Percentiles rank a stretch among this genome's conserved stretches.
phyloP scores from a whole-genome alignment of 192 early-diverging fungal species.

The Thoreauomyces humboldtii region DNA sequence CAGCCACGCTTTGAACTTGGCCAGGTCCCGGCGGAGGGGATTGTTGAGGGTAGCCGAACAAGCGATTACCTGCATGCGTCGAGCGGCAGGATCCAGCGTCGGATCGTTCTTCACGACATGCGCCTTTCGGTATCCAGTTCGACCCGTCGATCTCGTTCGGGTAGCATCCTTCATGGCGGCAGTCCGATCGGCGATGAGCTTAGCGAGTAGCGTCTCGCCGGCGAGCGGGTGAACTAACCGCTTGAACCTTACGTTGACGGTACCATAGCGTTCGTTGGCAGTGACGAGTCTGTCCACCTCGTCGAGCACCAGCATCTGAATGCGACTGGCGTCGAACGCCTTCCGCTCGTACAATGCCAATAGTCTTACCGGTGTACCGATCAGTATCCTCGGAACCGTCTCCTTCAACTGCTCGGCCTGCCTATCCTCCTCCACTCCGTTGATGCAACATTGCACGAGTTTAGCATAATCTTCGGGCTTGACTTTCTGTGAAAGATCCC shows the following conservation, averaged over 20 bases:
- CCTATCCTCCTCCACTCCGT: conserved; percentile 20
- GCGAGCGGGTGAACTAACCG: conserved; percentile 33
- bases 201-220: conserved; percentile 35
- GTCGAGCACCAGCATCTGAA: conserved; percentile 47
- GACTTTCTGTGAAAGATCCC: conserved; percentile 7
- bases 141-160: neutral
- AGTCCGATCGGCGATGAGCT: conserved; percentile 23
- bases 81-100: neutral
- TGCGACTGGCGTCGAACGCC: conserved; percentile 25
- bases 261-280: conserved; percentile 26
- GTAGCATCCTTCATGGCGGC: neutral
- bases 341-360: conserved; percentile 22
- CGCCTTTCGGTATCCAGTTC: no score
- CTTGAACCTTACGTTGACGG: conserved; percentile 30
- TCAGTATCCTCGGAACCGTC: conserved; percentile 29
- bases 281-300: conserved; percentile 43
- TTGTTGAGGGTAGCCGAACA: conserved; percentile 75
- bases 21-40: conserved; percentile 53
- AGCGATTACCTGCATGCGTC: conserved; percentile 51
- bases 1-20: conserved; percentile 45
- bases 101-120: neutral
- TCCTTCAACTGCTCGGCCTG: conserved; percentile 27
- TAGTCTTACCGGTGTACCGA: conserved; percentile 46
- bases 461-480: conserved; percentile 11
- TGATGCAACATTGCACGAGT: conserved; percentile 41